Evolutionary conservation across 108 stramenopile genomes (phyloP), one percentile per base, ranked within the genome.

Genomic region (Fistulifera pelliculosa): DNA sequence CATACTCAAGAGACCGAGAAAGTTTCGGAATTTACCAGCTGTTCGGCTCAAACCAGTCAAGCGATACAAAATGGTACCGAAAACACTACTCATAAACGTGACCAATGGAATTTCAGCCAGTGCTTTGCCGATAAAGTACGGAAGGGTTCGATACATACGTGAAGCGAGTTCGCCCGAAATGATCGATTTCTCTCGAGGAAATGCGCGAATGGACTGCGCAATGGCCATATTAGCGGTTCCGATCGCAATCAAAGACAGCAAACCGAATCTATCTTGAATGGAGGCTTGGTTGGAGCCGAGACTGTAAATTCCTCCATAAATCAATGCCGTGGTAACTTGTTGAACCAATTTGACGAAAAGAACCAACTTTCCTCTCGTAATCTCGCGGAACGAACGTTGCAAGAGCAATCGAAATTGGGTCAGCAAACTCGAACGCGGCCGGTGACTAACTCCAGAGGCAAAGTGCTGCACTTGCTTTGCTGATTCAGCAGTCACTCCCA

Each of bases 51-150:
- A 66, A 27, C 86, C 82, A 8, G 79, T 75, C 64, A 96, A 63
- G 0, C 71, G 68, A 59, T 94, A 96, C 21, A 95, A 70, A 16
- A 96, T 64, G 7, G 62, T 41, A 13, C 89, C 81, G 40, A 95
- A 95, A 49, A 96, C 69, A 31, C 62, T 80, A 57, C 86, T 80
- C 42, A 87, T 79, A 12, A 87, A 56, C n/a, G 70, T 76, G 23
- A 84, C 80, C 23, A 94, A 58, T 3, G 96, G 96, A 14, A 96
- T 73, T 61, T 94, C 94, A 3, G 93, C 88, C n/a, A 94, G 39
- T 6, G 94, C 93, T 70, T 96, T 96, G 42, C 89, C 75, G 38
- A 95, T 60, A 58, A 96, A 93, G 60, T 96, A 96, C 1, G 96
- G 94, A 27, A 83, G 58, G 2, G 89, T 83, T 22, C 85, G 61